Evolutionary conservation across 805 yeast genomes (phyloP).

Genomic region (Ogataea salicorniae): DNA sequence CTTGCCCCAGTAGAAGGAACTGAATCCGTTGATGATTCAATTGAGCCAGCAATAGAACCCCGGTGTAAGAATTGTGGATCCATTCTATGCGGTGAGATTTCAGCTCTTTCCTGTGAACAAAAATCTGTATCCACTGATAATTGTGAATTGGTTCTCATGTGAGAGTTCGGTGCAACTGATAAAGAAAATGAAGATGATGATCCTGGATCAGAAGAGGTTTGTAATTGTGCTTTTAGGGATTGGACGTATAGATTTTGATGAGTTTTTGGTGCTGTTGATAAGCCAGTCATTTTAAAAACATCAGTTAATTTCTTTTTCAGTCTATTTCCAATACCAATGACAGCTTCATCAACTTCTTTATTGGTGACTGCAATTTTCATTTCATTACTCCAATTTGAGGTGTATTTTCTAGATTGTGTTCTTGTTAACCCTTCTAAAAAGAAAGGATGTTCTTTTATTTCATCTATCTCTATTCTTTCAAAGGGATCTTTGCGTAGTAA

Average conservation of each 20-base stretch:
- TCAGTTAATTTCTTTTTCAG: constrained; percentile 47
- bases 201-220: constrained; percentile 9
- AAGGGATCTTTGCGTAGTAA: constrained; percentile 68
- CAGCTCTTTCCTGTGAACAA: too few relatives aligned
- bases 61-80: constrained; percentile 5
- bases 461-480: constrained; percentile 60
- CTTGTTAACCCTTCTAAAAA: constrained; percentile 27
- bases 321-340: constrained; percentile 72
- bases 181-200: constrained; percentile 6
- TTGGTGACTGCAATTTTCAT: constrained; percentile 53
- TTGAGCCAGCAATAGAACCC: constrained; percentile 16
- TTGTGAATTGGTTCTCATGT: background rate
- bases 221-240: constrained; percentile 9
- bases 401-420: constrained; percentile 24
- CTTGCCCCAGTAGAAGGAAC: constrained; percentile 23
- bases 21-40: background rate
- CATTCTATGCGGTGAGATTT: background rate
- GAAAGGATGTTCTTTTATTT: constrained; percentile 77
- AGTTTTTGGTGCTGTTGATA: constrained; percentile 4
- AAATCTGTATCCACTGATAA: background rate
- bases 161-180: background rate
- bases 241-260: constrained; percentile 13
- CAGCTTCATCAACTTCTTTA: constrained; percentile 72
- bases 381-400: constrained; percentile 24
- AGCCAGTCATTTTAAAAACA: constrained; percentile 28